These are phyloP conservation scores for Corrigiola litoralis DNA, from an alignment of 179 eudicot genomes.

Conservation along the genomic window DNA sequence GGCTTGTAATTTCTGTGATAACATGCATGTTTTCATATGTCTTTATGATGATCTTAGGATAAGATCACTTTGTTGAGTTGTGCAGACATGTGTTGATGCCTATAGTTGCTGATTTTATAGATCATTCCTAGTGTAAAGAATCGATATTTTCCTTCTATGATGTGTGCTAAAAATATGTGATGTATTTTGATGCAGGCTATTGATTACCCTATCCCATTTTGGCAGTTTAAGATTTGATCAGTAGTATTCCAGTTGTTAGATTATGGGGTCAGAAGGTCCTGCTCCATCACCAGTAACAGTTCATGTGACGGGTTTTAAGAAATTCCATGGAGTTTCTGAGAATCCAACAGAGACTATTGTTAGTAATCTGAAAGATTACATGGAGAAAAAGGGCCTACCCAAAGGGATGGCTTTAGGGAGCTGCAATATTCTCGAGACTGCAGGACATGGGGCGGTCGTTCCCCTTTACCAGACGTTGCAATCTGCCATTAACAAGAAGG, in stretches of 20 bases:
- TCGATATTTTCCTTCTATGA: not conserved
- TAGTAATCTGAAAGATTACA: slow-evolving; percentile 47
- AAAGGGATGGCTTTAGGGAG: slow-evolving; percentile 74
- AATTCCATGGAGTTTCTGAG: slow-evolving; percentile 91
- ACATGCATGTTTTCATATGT: too few species aligned
- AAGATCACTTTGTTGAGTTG: not conserved
- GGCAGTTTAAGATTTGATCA: slow-evolving; percentile 6
- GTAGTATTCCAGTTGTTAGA: slow-evolving; percentile 23
- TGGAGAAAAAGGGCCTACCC: slow-evolving; percentile 64
- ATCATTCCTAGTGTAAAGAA: not conserved
- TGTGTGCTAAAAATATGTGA: not conserved
- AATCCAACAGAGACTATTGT: slow-evolving; percentile 93
- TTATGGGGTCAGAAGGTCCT: slow-evolving; percentile 97
- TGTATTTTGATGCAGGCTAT: slow-evolving; percentile 18
- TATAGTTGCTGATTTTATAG: not conserved
- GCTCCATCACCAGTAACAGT: slow-evolving; percentile 63
- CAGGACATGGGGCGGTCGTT: slow-evolving; percentile 85
- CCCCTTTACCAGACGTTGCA: slow-evolving; percentile 78
- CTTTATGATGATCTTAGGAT: not conserved
- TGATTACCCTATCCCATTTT: not conserved
- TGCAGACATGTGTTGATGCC: not conserved
- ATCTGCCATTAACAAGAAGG: slow-evolving; percentile 43
- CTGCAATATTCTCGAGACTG: slow-evolving; percentile 87
- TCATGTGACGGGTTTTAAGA: slow-evolving; percentile 92
- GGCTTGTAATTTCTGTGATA: not conserved